A percentile compares a stretch with the other conserved stretches of the same genome.
Conservation (phyloP, 2,329 filamentous ascomycete species). For the Sarocladiaceae sp. region DNA sequence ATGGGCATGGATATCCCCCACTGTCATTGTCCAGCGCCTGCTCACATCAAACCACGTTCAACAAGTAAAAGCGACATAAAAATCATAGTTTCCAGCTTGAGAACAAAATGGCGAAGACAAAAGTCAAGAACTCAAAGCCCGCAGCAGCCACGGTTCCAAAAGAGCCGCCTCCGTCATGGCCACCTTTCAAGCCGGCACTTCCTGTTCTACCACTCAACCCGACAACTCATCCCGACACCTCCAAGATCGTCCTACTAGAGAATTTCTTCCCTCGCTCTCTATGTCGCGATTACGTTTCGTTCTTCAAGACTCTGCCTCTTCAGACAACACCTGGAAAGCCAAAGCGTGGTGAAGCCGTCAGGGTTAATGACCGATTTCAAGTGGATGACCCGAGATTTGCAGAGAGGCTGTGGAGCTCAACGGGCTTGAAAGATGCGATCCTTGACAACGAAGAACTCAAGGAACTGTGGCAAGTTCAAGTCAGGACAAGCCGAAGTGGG, state of each 20-base stretch:
- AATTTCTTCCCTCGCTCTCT: constrained; percentile 72
- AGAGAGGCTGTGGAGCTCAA: constrained; percentile 69
- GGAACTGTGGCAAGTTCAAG: constrained; percentile 44
- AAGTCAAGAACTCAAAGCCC: constrained; percentile 20
- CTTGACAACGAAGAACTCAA: constrained; percentile 32
- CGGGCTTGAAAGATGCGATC: constrained; percentile 64
- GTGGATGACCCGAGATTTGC: constrained; percentile 74
- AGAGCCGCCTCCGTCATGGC: constrained; percentile 54
- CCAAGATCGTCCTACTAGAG: constrained; percentile 68
- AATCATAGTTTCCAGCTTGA: no score
- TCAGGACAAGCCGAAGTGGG: no score
- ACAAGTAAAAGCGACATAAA: no score
- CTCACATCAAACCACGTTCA: background rate
- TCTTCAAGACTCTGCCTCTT: constrained; percentile 65
- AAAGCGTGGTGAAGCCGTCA: constrained; percentile 73
- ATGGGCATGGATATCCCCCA: background rate
- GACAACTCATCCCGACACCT: constrained; percentile 42
- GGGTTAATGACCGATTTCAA: constrained; percentile 89
- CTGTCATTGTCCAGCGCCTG: background rate
- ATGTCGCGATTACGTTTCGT: constrained; percentile 72
- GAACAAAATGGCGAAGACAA: constrained; percentile 28
- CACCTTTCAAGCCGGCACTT: constrained; percentile 63
- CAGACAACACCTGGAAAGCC: constrained; percentile 74
- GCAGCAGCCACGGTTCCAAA: background rate
- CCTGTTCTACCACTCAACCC: constrained; percentile 61